Percentiles rank a stretch among this genome's conserved stretches.
Conservation (phyloP, 352 stramenopile species). For the Pythium dissimile region DNA sequence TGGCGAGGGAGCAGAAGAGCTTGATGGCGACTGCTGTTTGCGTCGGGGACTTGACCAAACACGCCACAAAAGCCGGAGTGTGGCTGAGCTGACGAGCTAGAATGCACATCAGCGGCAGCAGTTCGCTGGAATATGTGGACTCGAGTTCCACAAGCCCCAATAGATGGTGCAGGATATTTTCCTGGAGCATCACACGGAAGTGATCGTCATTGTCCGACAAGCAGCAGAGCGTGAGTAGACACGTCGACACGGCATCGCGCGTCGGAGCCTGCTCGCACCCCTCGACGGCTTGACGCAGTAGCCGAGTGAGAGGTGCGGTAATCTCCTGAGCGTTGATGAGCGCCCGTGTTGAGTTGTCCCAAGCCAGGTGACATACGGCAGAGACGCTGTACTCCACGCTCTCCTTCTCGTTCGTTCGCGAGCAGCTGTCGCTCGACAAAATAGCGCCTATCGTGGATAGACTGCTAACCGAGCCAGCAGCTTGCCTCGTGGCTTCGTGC, state of each 20-base stretch:
- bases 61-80: slow-evolving; percentile 19
- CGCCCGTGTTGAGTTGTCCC: slow-evolving; percentile 47
- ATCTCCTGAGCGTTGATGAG: slow-evolving; percentile 21
- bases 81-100: slow-evolving; percentile 61
- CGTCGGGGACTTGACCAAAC: slow-evolving; percentile 10
- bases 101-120: slow-evolving; percentile 53
- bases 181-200: slow-evolving; percentile 43
- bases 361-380: slow-evolving; percentile 51
- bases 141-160: slow-evolving; percentile 26
- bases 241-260: slow-evolving; percentile 8
- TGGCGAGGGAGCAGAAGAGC: slow-evolving; percentile 47
- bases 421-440: slow-evolving; percentile 22
- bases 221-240: slow-evolving; percentile 60
- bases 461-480: slow-evolving; percentile 32
- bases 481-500: slow-evolving; percentile 38
- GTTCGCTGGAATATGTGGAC: slow-evolving; percentile 19
- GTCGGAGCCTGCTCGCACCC: background rate
- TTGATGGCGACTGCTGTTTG: slow-evolving; percentile 26
- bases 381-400: slow-evolving; percentile 42
- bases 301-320: slow-evolving; percentile 28
- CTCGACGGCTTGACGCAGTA: slow-evolving; percentile 23
- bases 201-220: slow-evolving; percentile 39
- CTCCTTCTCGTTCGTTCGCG: slow-evolving; percentile 1
- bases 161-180: slow-evolving; percentile 38
- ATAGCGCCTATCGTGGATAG: slow-evolving; percentile 30